Conservation (phyloP, 2,329 filamentous ascomycete genomes). For the Trichoderma guizhouense region DNA sequence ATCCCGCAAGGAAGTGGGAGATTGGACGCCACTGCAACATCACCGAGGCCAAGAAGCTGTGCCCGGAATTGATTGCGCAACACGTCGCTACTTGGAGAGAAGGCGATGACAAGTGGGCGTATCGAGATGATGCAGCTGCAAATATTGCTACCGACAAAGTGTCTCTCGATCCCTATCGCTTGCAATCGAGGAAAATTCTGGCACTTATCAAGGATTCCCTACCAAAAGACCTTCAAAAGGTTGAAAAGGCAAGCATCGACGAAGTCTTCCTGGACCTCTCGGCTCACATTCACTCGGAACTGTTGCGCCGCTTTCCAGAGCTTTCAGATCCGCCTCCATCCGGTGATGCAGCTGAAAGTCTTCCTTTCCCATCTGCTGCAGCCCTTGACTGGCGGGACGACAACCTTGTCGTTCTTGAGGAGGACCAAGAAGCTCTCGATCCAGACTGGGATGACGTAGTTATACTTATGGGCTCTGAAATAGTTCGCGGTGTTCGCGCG, state of each 20-base stretch:
- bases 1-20: slow-evolving; percentile 77
- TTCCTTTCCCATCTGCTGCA: slow-evolving; percentile 67
- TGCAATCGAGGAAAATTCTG: slow-evolving; percentile 80
- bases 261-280: slow-evolving; percentile 94
- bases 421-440: slow-evolving; percentile 71
- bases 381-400: slow-evolving; percentile 81
- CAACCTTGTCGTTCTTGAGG: slow-evolving; percentile 74
- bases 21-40: slow-evolving; percentile 76
- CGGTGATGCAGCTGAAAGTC: slow-evolving; percentile 64
- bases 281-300: slow-evolving; percentile 70
- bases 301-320: slow-evolving; percentile 76
- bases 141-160: slow-evolving; percentile 90
- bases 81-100: slow-evolving; percentile 95
- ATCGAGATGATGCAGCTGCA: slow-evolving; percentile 74
- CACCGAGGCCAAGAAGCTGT: slow-evolving; percentile 79
- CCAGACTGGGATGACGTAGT: slow-evolving; percentile 96
- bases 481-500: slow-evolving; percentile 71
- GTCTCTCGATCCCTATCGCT: slow-evolving; percentile 85
- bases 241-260: slow-evolving; percentile 94
- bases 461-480: slow-evolving; percentile 82
- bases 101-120: slow-evolving; percentile 88
- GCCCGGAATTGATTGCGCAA: slow-evolving; percentile 78
- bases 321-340: slow-evolving; percentile 63
- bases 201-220: slow-evolving; percentile 71
- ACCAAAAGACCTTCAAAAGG: slow-evolving; percentile 61